Evolutionary conservation across 2,329 filamentous ascomycete genomes (phyloP).

Genomic region (Macroventuria anomochaeta): DNA sequence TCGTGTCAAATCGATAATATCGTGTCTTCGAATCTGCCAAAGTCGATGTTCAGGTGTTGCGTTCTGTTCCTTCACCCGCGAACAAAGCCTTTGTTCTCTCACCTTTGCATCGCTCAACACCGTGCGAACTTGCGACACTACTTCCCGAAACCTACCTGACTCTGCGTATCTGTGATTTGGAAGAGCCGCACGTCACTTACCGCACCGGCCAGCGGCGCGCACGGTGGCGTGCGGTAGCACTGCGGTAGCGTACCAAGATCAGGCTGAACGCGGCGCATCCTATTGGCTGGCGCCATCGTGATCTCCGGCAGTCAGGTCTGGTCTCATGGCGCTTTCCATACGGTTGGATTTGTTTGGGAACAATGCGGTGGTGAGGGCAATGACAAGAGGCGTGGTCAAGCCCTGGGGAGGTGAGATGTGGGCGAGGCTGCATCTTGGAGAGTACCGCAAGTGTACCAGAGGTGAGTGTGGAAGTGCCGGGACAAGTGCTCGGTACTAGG

Average conservation of each 20-base stretch:
- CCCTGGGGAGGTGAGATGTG: too few relatives aligned
- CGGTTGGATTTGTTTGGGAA: not conserved
- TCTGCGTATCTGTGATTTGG: not conserved
- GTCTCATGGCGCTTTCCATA: not conserved
- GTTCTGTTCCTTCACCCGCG: too few relatives aligned
- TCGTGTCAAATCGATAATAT: too few relatives aligned
- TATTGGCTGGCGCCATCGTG: not conserved
- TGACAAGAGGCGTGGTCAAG: not conserved
- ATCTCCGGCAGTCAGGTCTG: conserved; percentile 7
- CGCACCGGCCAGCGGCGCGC: conserved; percentile 2
- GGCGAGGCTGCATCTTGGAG: too few relatives aligned
- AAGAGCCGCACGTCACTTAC: conserved; percentile 9
- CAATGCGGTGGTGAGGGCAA: not conserved
- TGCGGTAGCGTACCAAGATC: conserved; percentile 9
- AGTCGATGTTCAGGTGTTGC: too few relatives aligned
- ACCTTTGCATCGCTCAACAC: not conserved
- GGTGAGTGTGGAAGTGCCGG: too few relatives aligned
- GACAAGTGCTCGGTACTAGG: too few relatives aligned
- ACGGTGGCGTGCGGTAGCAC: not conserved
- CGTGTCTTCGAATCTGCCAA: too few relatives aligned
- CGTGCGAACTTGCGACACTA: too few relatives aligned
- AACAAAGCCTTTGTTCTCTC: not conserved
- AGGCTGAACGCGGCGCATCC: not conserved
- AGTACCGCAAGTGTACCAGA: too few relatives aligned
- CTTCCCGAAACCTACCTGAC: not conserved